Conservation (phyloP, 2,329 filamentous ascomycete genomes). For the Claviceps spartinae region DNA sequence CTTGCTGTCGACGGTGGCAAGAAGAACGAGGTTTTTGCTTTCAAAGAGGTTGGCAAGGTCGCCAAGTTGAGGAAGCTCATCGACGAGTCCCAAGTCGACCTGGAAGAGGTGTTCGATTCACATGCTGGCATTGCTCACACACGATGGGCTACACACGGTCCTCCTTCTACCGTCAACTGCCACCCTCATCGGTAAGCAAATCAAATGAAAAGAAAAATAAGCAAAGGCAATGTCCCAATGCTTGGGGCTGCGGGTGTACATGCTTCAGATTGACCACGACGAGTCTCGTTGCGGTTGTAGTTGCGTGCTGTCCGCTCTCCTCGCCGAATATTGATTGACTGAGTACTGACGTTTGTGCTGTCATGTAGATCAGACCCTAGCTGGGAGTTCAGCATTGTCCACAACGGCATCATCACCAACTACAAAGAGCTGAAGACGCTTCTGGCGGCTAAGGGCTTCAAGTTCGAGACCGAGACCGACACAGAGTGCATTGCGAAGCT, state of each 20-base stretch:
- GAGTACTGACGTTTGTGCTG: slow-evolving; percentile 6
- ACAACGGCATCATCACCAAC: slow-evolving; percentile 99
- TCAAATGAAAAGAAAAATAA: too few relatives aligned
- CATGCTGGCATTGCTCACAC: slow-evolving; percentile 98
- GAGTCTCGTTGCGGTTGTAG: too few relatives aligned
- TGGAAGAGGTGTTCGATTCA: slow-evolving; percentile 89
- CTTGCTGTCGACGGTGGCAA: slow-evolving; percentile 94
- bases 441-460: slow-evolving; percentile 86
- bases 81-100: slow-evolving; percentile 66
- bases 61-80: slow-evolving; percentile 92
- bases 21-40: slow-evolving; percentile 93
- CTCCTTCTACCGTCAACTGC: slow-evolving; percentile 89
- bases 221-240: too few relatives aligned
- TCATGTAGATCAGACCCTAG: slow-evolving; percentile 65
- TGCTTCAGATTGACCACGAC: too few relatives aligned
- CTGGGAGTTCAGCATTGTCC: slow-evolving; percentile 95
- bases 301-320: neutral
- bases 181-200: slow-evolving; percentile 79
- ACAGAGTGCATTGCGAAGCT: slow-evolving; percentile 99
- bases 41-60: slow-evolving; percentile 99
- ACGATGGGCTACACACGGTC: slow-evolving; percentile 94
- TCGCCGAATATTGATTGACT: slow-evolving; percentile 2
- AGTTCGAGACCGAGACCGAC: slow-evolving; percentile 98
- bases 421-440: slow-evolving; percentile 98
- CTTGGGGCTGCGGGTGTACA: too few relatives aligned